These are phyloP conservation scores for Colletotrichum salicis DNA, from an alignment of 2,329 filamentous ascomycete species.

Conservation along the genomic window DNA sequence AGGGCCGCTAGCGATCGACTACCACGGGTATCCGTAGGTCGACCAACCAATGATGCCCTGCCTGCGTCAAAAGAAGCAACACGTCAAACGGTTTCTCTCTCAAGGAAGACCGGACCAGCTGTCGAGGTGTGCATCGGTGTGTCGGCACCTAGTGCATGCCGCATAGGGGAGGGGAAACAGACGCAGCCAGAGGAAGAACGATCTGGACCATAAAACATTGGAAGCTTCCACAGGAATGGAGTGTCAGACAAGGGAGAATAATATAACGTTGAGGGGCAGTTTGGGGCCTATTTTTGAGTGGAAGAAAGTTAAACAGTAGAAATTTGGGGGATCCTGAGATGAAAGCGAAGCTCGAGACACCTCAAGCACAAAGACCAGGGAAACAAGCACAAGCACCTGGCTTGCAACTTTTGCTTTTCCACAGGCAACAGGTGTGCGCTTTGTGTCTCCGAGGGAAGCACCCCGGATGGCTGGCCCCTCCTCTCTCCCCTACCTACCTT, in stretches of 20 bases:
- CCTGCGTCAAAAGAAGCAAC: background rate
- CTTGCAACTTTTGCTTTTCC: background rate
- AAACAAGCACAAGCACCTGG: conserved; percentile 5
- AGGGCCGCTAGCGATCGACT: too few relatives aligned
- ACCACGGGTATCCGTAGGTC: too few relatives aligned
- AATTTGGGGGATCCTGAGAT: conserved; percentile 23
- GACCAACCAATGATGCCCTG: background rate
- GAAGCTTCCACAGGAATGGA: background rate
- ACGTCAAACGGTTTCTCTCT: background rate
- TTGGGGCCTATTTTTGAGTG: conserved; percentile 17
- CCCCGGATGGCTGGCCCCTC: background rate
- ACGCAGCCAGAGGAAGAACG: background rate
- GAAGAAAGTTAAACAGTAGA: conserved; percentile 3
- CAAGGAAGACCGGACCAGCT: background rate
- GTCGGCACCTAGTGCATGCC: background rate
- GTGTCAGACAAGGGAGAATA: background rate
- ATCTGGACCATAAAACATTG: background rate
- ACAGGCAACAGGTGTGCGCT: background rate
- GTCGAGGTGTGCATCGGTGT: background rate
- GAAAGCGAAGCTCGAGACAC: conserved; percentile 1
- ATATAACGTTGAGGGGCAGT: conserved; percentile 30
- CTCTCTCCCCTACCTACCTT: too few relatives aligned
- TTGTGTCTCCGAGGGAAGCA: background rate
- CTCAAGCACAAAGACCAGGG: background rate
- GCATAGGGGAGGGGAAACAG: background rate